Evolutionary conservation across 805 yeast genomes (phyloP).

Genomic region (Soucietia sequanensis): DNA sequence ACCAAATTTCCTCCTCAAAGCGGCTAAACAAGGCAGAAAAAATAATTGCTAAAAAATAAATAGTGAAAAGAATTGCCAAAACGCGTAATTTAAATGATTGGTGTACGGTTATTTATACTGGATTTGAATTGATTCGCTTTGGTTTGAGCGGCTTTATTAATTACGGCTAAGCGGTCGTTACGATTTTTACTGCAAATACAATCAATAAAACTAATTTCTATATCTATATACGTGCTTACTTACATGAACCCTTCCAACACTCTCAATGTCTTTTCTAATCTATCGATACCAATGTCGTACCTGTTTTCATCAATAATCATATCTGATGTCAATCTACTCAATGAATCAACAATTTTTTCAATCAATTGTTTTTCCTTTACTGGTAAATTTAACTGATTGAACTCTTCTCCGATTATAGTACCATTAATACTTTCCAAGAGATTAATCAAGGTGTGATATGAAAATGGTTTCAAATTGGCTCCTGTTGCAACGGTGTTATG

Average conservation of each 20-base stretch:
- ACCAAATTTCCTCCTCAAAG: too few species aligned
- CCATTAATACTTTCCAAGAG: conserved; percentile 59
- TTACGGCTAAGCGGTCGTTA: too few species aligned
- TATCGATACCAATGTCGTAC: conserved; percentile 72
- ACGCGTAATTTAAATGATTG: too few species aligned
- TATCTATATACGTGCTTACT: neutral
- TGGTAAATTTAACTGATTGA: conserved; percentile 70
- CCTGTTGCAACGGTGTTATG: too few species aligned
- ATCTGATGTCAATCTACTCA: conserved; percentile 83
- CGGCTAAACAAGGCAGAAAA: too few species aligned
- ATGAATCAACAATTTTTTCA: conserved; percentile 82
- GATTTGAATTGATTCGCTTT: too few species aligned
- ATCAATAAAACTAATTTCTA: too few species aligned
- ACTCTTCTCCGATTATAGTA: conserved; percentile 65
- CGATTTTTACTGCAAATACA: too few species aligned
- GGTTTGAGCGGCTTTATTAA: too few species aligned
- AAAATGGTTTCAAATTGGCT: conserved; percentile 31
- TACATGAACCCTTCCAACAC: conserved; percentile 78
- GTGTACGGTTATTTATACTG: too few species aligned
- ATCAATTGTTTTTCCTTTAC: conserved; percentile 72
- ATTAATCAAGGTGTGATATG: conserved; percentile 47
- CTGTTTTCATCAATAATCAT: conserved; percentile 84
- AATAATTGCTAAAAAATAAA: too few species aligned
- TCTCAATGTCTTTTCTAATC: conserved; percentile 78
- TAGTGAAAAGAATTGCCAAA: too few species aligned